phyloP scores from a whole-genome alignment of 192 early-diverging fungal genomes.

The Entomortierella lignicola region DNA sequence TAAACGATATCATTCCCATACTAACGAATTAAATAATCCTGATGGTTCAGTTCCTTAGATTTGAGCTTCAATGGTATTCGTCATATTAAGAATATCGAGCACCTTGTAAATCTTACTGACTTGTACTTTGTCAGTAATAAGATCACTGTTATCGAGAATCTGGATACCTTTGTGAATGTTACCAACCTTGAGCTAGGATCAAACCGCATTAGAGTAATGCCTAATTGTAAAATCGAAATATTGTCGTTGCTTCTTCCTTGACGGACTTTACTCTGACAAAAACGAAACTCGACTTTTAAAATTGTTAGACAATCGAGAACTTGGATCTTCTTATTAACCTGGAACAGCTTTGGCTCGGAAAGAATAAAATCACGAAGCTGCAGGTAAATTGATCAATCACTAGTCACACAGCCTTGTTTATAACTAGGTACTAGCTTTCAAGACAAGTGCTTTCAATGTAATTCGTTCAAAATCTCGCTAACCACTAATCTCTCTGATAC shows the following conservation, averaged over 20 bases:
- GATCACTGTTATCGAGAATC: conserved; percentile 83
- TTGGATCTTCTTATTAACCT: conserved; percentile 83
- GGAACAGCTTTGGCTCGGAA: conserved; percentile 94
- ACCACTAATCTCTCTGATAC: too few relatives aligned
- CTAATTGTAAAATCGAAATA: background rate
- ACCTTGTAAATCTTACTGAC: conserved; percentile 71
- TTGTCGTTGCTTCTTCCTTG: background rate
- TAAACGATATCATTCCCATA: too few relatives aligned
- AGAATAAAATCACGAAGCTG: conserved; percentile 94
- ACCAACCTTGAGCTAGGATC: conserved; percentile 94
- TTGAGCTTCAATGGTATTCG: conserved; percentile 97
- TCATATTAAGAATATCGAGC: conserved; percentile 74
- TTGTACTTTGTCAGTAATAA: conserved; percentile 96
- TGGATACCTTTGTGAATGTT: conserved; percentile 72
- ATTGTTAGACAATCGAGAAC: conserved; percentile 76
- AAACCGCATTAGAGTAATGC: conserved; percentile 86
- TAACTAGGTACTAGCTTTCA: background rate
- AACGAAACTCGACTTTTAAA: background rate
- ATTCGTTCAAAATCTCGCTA: too few relatives aligned
- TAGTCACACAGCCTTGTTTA: background rate
- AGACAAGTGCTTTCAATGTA: too few relatives aligned
- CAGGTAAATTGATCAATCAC: conserved; percentile 59
- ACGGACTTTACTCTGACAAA: background rate
- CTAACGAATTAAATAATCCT: background rate
- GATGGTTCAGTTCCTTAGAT: conserved; percentile 68